phyloP scores from a whole-genome alignment of 495 filamentous ascomycete species.

The Tuber indicum region DNA sequence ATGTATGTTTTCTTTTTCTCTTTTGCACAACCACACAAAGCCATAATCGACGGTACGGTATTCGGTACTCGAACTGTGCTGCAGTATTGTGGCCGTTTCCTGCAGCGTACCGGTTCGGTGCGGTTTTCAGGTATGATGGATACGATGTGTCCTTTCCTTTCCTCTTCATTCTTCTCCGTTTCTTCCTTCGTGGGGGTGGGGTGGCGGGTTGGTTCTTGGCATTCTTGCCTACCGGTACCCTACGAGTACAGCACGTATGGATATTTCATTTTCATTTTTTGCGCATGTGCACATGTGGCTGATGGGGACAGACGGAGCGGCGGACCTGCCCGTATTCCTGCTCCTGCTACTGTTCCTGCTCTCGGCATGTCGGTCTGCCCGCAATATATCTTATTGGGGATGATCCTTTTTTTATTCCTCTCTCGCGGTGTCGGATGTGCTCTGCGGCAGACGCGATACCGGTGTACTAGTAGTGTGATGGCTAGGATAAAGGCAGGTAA shows the following conservation, averaged over 20 bases:
- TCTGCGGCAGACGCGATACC: background rate
- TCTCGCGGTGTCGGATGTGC: background rate
- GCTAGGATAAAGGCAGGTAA: background rate
- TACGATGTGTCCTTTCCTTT: background rate
- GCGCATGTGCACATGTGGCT: background rate
- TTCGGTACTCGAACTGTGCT: background rate
- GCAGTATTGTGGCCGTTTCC: background rate
- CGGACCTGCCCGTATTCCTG: background rate
- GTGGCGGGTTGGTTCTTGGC: background rate
- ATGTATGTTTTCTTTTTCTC: background rate
- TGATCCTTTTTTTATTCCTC: background rate
- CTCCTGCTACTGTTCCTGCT: background rate
- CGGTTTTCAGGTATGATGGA: background rate
- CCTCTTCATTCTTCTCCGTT: background rate
- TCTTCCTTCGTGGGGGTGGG: background rate
- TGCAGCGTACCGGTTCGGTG: background rate
- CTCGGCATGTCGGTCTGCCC: background rate
- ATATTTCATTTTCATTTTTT: background rate
- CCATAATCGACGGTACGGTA: background rate
- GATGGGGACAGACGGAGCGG: background rate
- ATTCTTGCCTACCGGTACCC: background rate
- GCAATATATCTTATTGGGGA: background rate
- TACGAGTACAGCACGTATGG: too few relatives aligned
- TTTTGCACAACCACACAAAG: background rate
- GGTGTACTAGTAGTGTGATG: background rate